These are phyloP conservation scores for Beta corolliflora DNA, from an alignment of 179 eudicot species.

Conservation along the genomic window DNA sequence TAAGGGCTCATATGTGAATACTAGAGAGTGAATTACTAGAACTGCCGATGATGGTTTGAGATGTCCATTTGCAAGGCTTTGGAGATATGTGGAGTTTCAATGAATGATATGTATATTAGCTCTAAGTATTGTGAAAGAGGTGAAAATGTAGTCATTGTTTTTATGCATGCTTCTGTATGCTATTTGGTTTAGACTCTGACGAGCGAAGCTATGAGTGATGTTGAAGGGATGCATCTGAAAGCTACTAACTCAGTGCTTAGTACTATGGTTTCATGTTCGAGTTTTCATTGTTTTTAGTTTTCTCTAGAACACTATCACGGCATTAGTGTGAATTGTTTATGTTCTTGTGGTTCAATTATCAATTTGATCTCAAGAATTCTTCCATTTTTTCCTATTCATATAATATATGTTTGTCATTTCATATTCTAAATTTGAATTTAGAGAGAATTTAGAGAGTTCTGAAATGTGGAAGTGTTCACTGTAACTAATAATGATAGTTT, in stretches of 20 bases:
- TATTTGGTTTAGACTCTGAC: background rate
- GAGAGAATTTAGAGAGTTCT: background rate
- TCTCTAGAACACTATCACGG: background rate
- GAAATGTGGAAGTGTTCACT: background rate
- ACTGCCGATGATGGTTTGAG: background rate
- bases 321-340: background rate
- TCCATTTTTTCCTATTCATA: no score
- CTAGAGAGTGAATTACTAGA: background rate
- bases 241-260: background rate
- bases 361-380: background rate
- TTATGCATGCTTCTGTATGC: background rate
- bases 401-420: no score
- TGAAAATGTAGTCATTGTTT: background rate
- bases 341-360: background rate
- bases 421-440: no score
- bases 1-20: background rate
- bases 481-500: background rate
- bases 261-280: background rate
- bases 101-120: background rate
- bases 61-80: slow-evolving; percentile 6
- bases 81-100: background rate
- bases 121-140: background rate
- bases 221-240: background rate
- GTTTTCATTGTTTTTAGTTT: background rate
- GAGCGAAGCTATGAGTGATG: background rate